These are phyloP conservation scores for Neckera pumila DNA, from an alignment of 225 moss, liverwort and hornwort species.

Conservation along the genomic window DNA sequence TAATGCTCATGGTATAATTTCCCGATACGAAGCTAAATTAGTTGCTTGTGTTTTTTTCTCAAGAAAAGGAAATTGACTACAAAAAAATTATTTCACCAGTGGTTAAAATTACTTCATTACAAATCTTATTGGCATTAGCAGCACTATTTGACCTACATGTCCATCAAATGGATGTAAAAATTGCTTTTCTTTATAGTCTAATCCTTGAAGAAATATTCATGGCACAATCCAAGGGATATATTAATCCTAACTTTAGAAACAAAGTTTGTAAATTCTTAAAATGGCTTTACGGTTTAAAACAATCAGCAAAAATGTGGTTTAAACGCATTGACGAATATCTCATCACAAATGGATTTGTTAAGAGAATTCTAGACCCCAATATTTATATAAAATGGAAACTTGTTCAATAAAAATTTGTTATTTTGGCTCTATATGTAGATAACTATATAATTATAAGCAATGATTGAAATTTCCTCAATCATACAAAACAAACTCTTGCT, in stretches of 20 bases:
- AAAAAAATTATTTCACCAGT: background rate
- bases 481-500: background rate
- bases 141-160: background rate
- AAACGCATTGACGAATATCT: background rate
- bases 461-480: background rate
- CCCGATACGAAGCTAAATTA: background rate
- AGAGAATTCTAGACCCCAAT: background rate
- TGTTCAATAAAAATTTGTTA: background rate
- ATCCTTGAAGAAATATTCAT: background rate
- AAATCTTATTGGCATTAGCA: background rate
- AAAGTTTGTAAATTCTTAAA: background rate
- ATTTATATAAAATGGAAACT: background rate
- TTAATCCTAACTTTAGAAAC: background rate
- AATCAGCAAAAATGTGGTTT: background rate
- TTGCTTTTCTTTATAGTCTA: fast-evolving
- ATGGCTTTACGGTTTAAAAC: background rate
- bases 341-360: background rate
- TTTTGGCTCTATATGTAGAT: background rate
- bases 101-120: background rate
- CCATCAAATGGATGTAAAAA: background rate
- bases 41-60: background rate
- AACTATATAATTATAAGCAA: background rate
- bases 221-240: fast-evolving
- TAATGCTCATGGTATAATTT: background rate
- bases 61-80: background rate